Percentiles rank a stretch among this genome's conserved stretches.
Conservation (phyloP, 257 asterid species). For the Solanum dulcamara region DNA sequence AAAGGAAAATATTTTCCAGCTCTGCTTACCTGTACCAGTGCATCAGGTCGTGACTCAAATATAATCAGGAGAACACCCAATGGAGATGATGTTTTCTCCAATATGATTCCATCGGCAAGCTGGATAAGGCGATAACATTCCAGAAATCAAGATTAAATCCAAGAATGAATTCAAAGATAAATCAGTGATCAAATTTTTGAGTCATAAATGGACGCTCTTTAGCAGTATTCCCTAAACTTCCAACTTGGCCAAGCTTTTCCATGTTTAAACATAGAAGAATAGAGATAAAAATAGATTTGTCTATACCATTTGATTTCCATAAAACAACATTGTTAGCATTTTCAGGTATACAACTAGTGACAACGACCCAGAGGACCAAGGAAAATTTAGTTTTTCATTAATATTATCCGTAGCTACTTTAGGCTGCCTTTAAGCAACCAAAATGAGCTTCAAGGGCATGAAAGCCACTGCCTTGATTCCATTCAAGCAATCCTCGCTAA, state of each 20-base stretch:
- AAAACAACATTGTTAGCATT: neutral
- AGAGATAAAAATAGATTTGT: neutral
- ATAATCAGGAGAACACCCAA: conserved; percentile 68
- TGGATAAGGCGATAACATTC: conserved; percentile 18
- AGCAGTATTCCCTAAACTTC: neutral
- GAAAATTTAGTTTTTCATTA: neutral
- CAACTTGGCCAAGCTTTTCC: neutral
- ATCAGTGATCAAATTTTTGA: neutral
- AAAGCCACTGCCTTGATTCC: neutral
- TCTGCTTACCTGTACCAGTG: conserved; percentile 65
- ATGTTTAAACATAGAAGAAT: neutral
- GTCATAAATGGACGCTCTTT: neutral
- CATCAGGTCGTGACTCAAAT: conserved; percentile 87
- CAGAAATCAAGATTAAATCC: neutral
- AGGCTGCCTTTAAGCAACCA: neutral
- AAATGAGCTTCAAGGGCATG: neutral
- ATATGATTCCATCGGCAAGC: conserved; percentile 64
- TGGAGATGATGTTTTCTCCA: conserved; percentile 67
- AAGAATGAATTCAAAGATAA: neutral
- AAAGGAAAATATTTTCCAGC: neutral
- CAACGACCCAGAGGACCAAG: neutral
- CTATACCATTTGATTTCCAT: neutral
- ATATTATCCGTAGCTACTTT: neutral
- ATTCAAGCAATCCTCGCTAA: neutral
- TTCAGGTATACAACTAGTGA: neutral